Conservation (phyloP, 2,329 filamentous ascomycete species). For the Ascochyta koolunga region DNA sequence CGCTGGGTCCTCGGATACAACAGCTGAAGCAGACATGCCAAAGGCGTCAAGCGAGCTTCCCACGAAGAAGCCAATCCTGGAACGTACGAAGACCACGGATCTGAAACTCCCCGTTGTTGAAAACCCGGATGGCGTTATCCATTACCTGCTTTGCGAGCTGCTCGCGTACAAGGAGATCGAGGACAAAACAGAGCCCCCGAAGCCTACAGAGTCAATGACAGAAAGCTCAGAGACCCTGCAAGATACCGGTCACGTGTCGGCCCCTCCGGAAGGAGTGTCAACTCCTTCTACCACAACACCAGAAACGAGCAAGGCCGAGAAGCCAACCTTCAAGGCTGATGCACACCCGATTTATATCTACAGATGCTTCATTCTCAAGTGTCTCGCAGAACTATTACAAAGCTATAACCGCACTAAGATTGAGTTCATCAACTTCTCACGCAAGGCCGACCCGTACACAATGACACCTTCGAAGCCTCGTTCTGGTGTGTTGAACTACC, state of each 20-base stretch:
- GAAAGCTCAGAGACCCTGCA: constrained; percentile 13
- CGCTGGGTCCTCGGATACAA: constrained; percentile 30
- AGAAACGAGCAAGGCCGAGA: constrained; percentile 58
- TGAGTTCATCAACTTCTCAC: constrained; percentile 98
- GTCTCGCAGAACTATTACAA: constrained; percentile 84
- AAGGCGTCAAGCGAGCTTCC: constrained; percentile 41
- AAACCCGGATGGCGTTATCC: constrained; percentile 91
- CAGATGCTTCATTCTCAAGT: constrained; percentile 91
- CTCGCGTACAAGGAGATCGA: constrained; percentile 92
- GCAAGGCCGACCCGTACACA: constrained; percentile 81
- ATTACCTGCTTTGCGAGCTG: constrained; percentile 91
- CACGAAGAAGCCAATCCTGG: constrained; percentile 57
- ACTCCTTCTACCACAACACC: constrained; percentile 13
- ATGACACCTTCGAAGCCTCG: constrained; percentile 93
- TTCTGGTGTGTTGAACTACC: constrained; percentile 89
- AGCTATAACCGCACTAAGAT: constrained; percentile 96
- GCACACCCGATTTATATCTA: constrained; percentile 97
- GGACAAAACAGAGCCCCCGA: constrained; percentile 69
- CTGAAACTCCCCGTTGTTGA: constrained; percentile 84
- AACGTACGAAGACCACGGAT: constrained; percentile 71
- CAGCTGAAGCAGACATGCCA: constrained; percentile 44
- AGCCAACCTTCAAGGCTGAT: constrained; percentile 83
- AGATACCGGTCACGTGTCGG: background rate
- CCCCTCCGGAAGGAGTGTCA: constrained; percentile 16
- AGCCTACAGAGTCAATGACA: constrained; percentile 52